These are phyloP conservation scores for Lentinula sp. DNA, from an alignment of 768 basidiomycete species.

Conservation along the genomic window DNA sequence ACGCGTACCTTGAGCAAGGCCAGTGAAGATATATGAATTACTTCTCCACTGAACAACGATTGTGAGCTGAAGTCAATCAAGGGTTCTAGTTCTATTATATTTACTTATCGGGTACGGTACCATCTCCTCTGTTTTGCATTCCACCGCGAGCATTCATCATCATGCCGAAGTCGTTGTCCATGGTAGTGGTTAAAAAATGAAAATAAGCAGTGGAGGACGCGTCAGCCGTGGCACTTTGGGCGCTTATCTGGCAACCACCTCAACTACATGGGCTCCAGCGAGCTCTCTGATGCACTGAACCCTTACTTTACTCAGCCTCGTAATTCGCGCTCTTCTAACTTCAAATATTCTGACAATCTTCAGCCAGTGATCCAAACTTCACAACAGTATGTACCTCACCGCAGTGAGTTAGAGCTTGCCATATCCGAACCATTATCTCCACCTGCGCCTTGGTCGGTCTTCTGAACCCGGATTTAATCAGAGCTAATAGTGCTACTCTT, in stretches of 20 bases:
- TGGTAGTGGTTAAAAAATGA: slow-evolving; percentile 16
- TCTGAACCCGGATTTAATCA: background rate
- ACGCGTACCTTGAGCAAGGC: slow-evolving; percentile 85
- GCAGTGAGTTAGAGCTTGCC: slow-evolving; percentile 61
- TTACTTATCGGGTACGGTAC: slow-evolving; percentile 71
- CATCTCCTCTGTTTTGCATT: slow-evolving; percentile 37
- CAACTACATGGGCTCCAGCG: slow-evolving; percentile 31
- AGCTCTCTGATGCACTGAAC: slow-evolving; percentile 76
- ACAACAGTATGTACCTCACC: slow-evolving; percentile 44
- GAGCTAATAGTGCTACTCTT: background rate
- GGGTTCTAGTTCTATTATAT: slow-evolving; percentile 11
- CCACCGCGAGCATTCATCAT: slow-evolving; percentile 37
- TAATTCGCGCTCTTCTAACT: slow-evolving; percentile 8
- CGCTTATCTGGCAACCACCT: background rate
- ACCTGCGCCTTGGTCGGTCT: slow-evolving; percentile 31
- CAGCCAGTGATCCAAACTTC: slow-evolving; percentile 22
- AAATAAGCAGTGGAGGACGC: slow-evolving; percentile 30
- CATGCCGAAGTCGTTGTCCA: slow-evolving; percentile 49
- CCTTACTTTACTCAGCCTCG: slow-evolving; percentile 43
- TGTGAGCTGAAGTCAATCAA: background rate
- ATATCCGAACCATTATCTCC: slow-evolving; percentile 38
- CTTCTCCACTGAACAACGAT: slow-evolving; percentile 63
- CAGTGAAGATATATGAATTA: slow-evolving; percentile 94
- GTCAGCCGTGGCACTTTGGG: slow-evolving; percentile 17
- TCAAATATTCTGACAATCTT: slow-evolving; percentile 13